phyloP scores from a whole-genome alignment of 345 rosid species.

The Luvunga scandens region DNA sequence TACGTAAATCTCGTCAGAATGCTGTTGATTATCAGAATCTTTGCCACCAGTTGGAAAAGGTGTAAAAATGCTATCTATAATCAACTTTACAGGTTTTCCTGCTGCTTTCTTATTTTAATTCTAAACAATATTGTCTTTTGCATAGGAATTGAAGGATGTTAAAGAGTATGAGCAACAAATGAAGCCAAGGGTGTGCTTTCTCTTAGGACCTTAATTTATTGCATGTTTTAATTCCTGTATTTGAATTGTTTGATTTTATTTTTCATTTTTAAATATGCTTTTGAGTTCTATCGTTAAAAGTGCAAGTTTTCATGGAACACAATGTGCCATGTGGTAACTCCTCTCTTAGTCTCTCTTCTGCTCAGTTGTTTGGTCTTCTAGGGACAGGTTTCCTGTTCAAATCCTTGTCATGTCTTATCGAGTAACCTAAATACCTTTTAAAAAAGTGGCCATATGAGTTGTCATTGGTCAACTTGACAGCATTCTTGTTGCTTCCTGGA shows the following conservation, averaged over 20 bases:
- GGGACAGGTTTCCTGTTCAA: background rate
- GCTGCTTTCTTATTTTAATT: slow-evolving; percentile 8
- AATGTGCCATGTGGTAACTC: background rate
- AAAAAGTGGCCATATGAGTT: background rate
- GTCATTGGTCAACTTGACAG: background rate
- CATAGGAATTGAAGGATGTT: slow-evolving; percentile 83
- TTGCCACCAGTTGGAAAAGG: slow-evolving; percentile 71
- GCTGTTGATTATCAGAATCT: slow-evolving; percentile 55
- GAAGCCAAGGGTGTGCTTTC: slow-evolving; percentile 77
- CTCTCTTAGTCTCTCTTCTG: background rate
- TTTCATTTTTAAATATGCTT: background rate
- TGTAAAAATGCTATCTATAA: slow-evolving; percentile 23
- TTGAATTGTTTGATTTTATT: background rate
- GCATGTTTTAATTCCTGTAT: background rate
- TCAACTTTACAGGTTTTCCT: slow-evolving; percentile 1
- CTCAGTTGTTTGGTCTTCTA: background rate
- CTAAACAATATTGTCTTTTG: slow-evolving; percentile 13
- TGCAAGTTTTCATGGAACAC: background rate
- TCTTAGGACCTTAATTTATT: slow-evolving; percentile 1
- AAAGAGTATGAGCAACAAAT: slow-evolving; percentile 82
- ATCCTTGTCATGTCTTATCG: background rate
- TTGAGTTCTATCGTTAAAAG: background rate
- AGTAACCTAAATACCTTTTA: background rate
- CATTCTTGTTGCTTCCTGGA: background rate
- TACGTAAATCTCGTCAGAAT: slow-evolving; percentile 70